phyloP scores from a whole-genome alignment of 768 basidiomycete genomes.

The Guyanaporus albipodus region DNA sequence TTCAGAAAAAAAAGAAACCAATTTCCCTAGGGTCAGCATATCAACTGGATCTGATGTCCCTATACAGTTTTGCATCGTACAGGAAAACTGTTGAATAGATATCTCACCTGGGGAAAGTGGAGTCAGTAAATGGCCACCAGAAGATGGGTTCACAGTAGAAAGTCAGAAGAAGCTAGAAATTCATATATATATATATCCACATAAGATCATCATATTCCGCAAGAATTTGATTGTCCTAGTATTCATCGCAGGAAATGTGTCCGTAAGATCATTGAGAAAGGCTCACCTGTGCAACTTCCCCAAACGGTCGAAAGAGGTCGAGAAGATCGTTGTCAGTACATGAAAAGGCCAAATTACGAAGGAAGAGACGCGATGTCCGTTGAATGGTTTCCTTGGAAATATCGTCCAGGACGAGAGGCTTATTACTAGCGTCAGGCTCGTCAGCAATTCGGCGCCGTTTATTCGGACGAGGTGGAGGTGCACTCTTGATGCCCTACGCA shows the following conservation, averaged over 20 bases:
- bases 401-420: slow-evolving; percentile 28
- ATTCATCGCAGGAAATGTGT: slow-evolving; percentile 34
- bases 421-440: slow-evolving; percentile 34
- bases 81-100: not conserved
- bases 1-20: slow-evolving; percentile 32
- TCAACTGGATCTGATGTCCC: slow-evolving; percentile 55
- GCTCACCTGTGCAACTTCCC: slow-evolving; percentile 73
- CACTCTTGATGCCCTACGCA: slow-evolving; percentile 61
- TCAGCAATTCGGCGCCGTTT: slow-evolving; percentile 64
- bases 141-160: not conserved
- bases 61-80: slow-evolving; percentile 20
- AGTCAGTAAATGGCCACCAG: slow-evolving; percentile 2
- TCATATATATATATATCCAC: slow-evolving; percentile 62
- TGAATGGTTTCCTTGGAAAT: slow-evolving; percentile 49
- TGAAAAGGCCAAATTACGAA: slow-evolving; percentile 92
- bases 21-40: slow-evolving; percentile 44
- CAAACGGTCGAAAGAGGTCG: slow-evolving; percentile 62
- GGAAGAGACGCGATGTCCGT: slow-evolving; percentile 75
- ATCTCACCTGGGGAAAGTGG: slow-evolving; percentile 11
- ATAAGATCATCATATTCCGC: slow-evolving; percentile 30
- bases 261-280: not conserved
- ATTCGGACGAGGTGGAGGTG: slow-evolving; percentile 61
- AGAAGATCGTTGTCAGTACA: slow-evolving; percentile 70
- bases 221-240: slow-evolving; percentile 50
- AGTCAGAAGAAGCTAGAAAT: slow-evolving; percentile 31